phyloP scores from a whole-genome alignment of 495 filamentous ascomycete genomes.

The Xylaria sp. region DNA sequence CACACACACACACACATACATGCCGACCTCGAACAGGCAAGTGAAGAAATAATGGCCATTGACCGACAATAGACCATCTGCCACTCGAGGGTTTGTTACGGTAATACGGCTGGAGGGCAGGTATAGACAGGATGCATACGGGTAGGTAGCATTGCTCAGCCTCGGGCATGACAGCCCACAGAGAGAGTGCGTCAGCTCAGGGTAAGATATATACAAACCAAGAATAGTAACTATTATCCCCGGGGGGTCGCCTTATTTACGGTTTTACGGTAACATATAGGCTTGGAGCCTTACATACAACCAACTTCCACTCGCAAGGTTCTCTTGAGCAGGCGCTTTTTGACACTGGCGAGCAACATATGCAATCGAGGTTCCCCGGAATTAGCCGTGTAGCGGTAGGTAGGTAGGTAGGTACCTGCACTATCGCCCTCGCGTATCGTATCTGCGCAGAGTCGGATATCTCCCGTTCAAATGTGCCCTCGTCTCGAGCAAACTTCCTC shows the following conservation, averaged over 20 bases:
- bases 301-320: too few species aligned
- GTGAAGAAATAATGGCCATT: background rate
- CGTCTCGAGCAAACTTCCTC: background rate
- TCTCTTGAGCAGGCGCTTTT: background rate
- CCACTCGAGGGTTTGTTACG: background rate
- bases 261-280: too few species aligned
- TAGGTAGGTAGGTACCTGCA: too few species aligned
- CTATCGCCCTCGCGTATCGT: background rate
- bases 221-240: background rate
- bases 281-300: too few species aligned
- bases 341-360: background rate
- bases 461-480: background rate
- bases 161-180: constrained; percentile 8
- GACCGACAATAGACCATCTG: background rate
- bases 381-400: background rate
- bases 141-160: constrained; percentile 12
- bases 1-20: background rate
- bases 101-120: background rate
- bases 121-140: background rate
- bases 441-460: background rate
- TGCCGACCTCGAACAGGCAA: background rate
- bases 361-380: background rate
- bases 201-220: background rate
- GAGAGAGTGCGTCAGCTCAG: background rate
- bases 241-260: background rate